Percentiles rank a stretch among this genome's conserved stretches.
These are phyloP conservation scores for Dianthus caryophyllus DNA, from an alignment of 148 eudicot genomes.

Conservation along the genomic window DNA sequence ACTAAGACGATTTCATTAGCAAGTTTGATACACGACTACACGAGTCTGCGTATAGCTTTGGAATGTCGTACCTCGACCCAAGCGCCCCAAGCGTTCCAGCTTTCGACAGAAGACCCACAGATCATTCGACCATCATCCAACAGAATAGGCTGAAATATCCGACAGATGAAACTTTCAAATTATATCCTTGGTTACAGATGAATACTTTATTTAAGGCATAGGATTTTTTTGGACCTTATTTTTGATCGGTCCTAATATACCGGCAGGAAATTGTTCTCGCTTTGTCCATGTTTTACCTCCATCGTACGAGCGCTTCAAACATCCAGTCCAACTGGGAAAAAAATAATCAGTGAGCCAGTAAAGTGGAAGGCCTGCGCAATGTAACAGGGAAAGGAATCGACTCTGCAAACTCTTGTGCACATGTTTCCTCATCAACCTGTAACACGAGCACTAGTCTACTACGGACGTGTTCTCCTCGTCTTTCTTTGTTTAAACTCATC, in stretches of 20 bases:
- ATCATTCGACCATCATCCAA: conserved; percentile 70
- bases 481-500: too few species aligned
- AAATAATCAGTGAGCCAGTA: background rate
- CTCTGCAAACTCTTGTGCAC: too few species aligned
- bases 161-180: conserved; percentile 7
- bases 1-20: background rate
- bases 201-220: background rate
- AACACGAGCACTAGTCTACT: too few species aligned
- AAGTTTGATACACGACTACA: background rate
- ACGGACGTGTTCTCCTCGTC: too few species aligned
- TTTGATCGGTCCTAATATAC: conserved; percentile 83
- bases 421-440: too few species aligned
- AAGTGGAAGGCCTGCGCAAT: too few species aligned
- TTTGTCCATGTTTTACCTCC: conserved; percentile 81
- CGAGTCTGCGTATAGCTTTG: background rate
- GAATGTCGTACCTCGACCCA: conserved; percentile 71
- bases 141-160: conserved; percentile 60
- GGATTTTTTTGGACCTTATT: conserved; percentile 51
- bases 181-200: background rate
- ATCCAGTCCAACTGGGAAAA: conserved; percentile 84
- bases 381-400: too few species aligned
- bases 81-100: conserved; percentile 99
- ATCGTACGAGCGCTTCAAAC: conserved; percentile 79
- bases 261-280: conserved; percentile 92
- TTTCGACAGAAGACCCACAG: conserved; percentile 94